These are phyloP conservation scores for Curvularia spicifera DNA, from an alignment of 2,329 filamentous ascomycete genomes.

Conservation along the genomic window DNA sequence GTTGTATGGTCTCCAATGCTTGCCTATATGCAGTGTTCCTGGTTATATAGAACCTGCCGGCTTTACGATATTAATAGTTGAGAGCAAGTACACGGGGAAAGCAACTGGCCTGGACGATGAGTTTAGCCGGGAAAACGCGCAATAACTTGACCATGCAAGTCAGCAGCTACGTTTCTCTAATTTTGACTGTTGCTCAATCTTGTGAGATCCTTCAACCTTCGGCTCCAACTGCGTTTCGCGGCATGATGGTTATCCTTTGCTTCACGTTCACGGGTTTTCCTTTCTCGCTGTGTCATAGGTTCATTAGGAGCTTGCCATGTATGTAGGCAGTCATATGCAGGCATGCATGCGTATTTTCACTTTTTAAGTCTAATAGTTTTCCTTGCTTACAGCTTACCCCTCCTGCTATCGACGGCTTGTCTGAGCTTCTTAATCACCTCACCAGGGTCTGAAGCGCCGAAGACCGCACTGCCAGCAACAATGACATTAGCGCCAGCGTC, in stretches of 20 bases:
- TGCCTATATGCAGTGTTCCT: neutral
- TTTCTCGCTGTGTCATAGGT: conserved; percentile 9
- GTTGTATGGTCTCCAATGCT: neutral
- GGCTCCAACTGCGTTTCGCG: neutral
- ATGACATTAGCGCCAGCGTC: conserved; percentile 98
- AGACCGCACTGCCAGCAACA: conserved; percentile 94
- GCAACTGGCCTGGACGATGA: neutral
- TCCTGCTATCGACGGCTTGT: conserved; percentile 73
- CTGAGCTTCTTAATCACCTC: conserved; percentile 86
- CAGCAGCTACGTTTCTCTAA: conserved; percentile 9
- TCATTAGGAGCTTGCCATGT: neutral
- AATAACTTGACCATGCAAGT: conserved; percentile 16
- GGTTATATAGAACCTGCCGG: neutral
- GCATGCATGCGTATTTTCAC: neutral
- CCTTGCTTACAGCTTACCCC: conserved; percentile 40
- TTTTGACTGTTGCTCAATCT: neutral
- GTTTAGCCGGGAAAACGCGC: conserved; percentile 10
- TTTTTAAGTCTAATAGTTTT: neutral
- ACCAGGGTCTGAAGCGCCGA: conserved; percentile 85
- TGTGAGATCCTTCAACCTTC: neutral
- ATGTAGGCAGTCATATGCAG: neutral
- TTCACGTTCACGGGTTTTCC: conserved; percentile 1
- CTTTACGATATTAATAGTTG: neutral
- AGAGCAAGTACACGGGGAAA: neutral
- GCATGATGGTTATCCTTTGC: neutral